phyloP scores from a whole-genome alignment of 2,329 filamentous ascomycete species.

The Fusarium buxicola region DNA sequence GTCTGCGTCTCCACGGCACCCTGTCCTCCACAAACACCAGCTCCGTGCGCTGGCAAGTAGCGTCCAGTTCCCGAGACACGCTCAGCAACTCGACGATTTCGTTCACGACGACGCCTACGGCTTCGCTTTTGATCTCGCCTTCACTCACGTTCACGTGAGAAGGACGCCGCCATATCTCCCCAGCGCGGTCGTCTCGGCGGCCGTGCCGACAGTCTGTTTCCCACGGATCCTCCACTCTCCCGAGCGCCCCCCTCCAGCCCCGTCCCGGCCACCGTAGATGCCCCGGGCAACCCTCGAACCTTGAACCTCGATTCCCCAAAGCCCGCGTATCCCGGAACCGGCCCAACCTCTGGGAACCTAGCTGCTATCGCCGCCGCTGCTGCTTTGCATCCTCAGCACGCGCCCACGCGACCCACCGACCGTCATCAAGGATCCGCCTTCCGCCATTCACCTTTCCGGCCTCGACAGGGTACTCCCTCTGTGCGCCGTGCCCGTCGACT shows the following conservation, averaged over 20 bases:
- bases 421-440: slow-evolving; percentile 31
- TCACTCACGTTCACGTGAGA: slow-evolving; percentile 42
- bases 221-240: slow-evolving; percentile 62
- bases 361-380: slow-evolving; percentile 34
- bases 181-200: slow-evolving; percentile 60
- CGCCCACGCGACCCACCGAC: slow-evolving; percentile 20
- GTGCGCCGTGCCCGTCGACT: slow-evolving; percentile 54
- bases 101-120: background rate
- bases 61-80: slow-evolving; percentile 19
- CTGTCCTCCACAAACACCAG: slow-evolving; percentile 32
- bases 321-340: slow-evolving; percentile 46
- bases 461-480: slow-evolving; percentile 48
- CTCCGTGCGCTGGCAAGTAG: slow-evolving; percentile 32
- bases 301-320: slow-evolving; percentile 48
- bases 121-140: slow-evolving; percentile 1
- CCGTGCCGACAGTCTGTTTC: slow-evolving; percentile 56
- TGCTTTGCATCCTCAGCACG: slow-evolving; percentile 36
- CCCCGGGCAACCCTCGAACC: slow-evolving; percentile 44
- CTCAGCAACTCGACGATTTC: slow-evolving; percentile 14
- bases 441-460: slow-evolving; percentile 57
- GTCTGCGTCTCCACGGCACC: slow-evolving; percentile 13
- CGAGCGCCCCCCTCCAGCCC: slow-evolving; percentile 39
- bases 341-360: slow-evolving; percentile 27
- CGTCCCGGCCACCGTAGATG: slow-evolving; percentile 47
- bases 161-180: slow-evolving; percentile 44